These are phyloP conservation scores for Botryotinia narcissicola DNA, from an alignment of 2,329 filamentous ascomycete genomes.

Conservation along the genomic window DNA sequence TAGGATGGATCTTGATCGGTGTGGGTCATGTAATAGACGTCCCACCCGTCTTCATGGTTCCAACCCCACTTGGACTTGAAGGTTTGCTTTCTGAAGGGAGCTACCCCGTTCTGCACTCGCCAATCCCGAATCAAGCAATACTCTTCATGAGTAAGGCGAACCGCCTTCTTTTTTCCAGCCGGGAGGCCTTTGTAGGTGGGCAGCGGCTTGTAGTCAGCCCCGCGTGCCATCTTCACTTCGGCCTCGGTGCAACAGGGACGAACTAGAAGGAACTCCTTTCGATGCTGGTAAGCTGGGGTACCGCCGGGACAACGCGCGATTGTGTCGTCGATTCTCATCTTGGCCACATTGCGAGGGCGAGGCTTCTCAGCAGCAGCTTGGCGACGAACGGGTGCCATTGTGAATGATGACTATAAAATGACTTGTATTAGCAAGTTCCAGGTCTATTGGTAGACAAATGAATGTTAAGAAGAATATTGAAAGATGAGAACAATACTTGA, in stretches of 20 bases:
- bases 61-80: background rate
- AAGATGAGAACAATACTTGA: background rate
- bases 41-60: background rate
- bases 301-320: background rate
- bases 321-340: background rate
- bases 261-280: background rate
- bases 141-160: background rate
- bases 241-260: background rate
- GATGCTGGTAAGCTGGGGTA: background rate
- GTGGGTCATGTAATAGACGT: background rate
- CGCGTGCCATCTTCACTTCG: conserved; percentile 8
- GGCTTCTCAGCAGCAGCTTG: background rate
- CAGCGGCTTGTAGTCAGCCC: background rate
- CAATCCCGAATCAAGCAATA: background rate
- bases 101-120: background rate
- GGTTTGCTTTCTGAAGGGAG: background rate
- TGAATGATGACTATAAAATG: background rate
- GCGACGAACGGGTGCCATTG: background rate
- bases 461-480: background rate
- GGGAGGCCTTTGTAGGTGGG: background rate
- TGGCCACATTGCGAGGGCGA: background rate
- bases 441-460: background rate
- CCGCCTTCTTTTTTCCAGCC: background rate
- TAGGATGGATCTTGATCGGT: background rate
- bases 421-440: background rate